Evolutionary conservation across 2,329 filamentous ascomycete species (phyloP).

Genomic region (Colletotrichum graminicola): DNA sequence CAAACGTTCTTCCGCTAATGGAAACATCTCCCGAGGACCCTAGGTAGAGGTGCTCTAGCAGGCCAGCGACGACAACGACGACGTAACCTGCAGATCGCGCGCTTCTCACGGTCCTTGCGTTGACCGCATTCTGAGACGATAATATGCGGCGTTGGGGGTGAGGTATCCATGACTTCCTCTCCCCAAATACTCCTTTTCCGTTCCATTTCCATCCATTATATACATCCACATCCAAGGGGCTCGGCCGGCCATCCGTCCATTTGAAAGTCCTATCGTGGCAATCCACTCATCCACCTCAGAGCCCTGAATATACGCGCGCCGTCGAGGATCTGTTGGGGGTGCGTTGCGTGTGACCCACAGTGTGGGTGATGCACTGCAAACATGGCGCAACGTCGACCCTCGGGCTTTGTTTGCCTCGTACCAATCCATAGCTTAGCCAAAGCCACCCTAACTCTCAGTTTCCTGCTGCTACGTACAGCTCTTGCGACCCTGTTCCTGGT

Average conservation of each 20-base stretch:
- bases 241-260: neutral
- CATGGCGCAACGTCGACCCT: neutral
- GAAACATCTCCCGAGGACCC: neutral
- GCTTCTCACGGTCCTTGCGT: neutral
- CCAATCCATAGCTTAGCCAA: slow-evolving; percentile 1
- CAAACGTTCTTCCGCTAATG: slow-evolving; percentile 1
- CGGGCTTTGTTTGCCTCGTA: neutral
- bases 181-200: neutral
- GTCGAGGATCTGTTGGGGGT: neutral
- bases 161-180: neutral
- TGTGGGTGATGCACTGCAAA: slow-evolving; percentile 8
- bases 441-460: neutral
- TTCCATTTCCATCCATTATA: neutral
- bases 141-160: neutral
- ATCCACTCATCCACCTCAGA: slow-evolving; percentile 7
- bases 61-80: neutral
- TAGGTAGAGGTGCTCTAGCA: neutral
- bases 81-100: neutral
- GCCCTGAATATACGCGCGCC: slow-evolving; percentile 5
- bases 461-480: neutral
- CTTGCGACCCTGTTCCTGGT: too few relatives aligned
- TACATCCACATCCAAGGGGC: neutral
- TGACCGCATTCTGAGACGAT: slow-evolving; percentile 18
- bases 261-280: neutral
- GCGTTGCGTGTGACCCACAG: neutral